Evolutionary conservation across 1,139 yeast genomes (phyloP).

Genomic region (Candida freyschussii): DNA sequence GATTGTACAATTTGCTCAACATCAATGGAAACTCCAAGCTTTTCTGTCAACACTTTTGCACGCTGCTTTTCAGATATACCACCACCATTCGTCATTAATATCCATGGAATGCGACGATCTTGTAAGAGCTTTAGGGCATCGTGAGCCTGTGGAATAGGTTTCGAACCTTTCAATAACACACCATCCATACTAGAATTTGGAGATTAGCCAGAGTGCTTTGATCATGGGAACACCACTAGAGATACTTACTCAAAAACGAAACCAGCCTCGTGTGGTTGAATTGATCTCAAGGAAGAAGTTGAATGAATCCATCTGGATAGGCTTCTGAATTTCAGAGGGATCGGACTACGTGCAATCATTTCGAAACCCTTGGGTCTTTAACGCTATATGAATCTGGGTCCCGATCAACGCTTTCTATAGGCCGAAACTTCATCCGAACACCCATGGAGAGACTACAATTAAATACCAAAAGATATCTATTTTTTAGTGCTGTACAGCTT

Average conservation of each 20-base stretch:
- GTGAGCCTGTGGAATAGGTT: slow-evolving; percentile 63
- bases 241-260: slow-evolving; percentile 33
- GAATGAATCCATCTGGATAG: slow-evolving; percentile 7
- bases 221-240: background rate
- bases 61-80: slow-evolving; percentile 69
- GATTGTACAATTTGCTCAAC: slow-evolving; percentile 76
- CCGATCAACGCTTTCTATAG: too few species aligned
- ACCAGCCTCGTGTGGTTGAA: slow-evolving; percentile 25
- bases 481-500: too few species aligned
- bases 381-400: too few species aligned
- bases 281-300: slow-evolving; percentile 3
- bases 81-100: slow-evolving; percentile 90
- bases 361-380: too few species aligned
- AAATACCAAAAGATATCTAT: too few species aligned
- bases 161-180: slow-evolving; percentile 75
- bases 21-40: slow-evolving; percentile 45
- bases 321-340: too few species aligned
- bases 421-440: too few species aligned
- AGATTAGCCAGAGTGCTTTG: slow-evolving; percentile 19
- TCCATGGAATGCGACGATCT: slow-evolving; percentile 63
- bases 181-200: slow-evolving; percentile 75
- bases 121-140: slow-evolving; percentile 59
- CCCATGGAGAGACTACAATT: too few species aligned
- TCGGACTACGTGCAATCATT: too few species aligned
- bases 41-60: slow-evolving; percentile 49